Base-by-base conservation (phyloP, 257 asterid species). In the Forsythia suspensa region DNA sequence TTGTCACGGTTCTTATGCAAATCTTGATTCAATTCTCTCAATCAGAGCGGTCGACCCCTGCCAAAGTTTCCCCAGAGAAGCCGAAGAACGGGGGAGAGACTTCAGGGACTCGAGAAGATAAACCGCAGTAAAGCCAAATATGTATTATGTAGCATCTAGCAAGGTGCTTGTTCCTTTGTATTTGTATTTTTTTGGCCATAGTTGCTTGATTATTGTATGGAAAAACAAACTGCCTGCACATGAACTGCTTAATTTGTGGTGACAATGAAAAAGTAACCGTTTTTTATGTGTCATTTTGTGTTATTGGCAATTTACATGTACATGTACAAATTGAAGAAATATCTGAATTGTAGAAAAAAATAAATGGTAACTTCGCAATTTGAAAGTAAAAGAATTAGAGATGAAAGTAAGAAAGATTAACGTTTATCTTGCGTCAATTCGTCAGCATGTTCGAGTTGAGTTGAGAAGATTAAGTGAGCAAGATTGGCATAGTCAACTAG, bases 11-110 rank as follows among this genome's bases (percentile, higher is more conserved):
- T 61, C 90, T 92, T 18, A 95, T 95, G 99, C 99, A 95, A 77
- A 75, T 93, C 81, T 81, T 93, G 97, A 95, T 95, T 48, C 94
- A 89, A 69, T 95, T 91, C 84, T 93, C 98, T 65, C 97, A 92
- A 84, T 83, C 99, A 1, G 99, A 95, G 80, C 88, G 87, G 59
- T 92, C 99, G 12, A 87, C 89, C 42, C 95, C 97, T 24, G 94
- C 96, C 76, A 87, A 89, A 79, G 88, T 87, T 34, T 84, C 92
- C 16, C 96, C 94, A 8, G 81, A 85, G 57, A 91, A 79, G 88
- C 76, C 81, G 1, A 85, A 79, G 24, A 83, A 59, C 3, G 84
- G 51, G 52, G 87, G 74, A 44, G 84, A 83, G 81, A 42, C 88
- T 75, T 48, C 82, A 46, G 83, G 41, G 3, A 76, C 71, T 24